phyloP scores from a whole-genome alignment of 768 basidiomycete species.

The Suillus decipiens region DNA sequence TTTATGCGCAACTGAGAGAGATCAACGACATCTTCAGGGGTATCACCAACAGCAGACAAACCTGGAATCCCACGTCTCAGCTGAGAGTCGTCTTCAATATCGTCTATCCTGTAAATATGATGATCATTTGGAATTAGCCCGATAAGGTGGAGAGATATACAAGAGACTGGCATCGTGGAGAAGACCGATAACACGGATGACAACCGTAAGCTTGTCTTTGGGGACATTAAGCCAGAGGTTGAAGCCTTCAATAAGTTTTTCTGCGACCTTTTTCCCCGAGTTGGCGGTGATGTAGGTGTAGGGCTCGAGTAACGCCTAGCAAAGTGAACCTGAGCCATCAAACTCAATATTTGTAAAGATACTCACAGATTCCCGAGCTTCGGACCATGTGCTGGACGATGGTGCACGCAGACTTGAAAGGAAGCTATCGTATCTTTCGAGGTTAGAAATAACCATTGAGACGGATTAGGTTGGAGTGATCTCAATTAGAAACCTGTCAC shows the following conservation, averaged over 20 bases:
- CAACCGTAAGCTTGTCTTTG: constrained; percentile 60
- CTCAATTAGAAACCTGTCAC: not conserved
- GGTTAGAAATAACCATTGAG: not conserved
- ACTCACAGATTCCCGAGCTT: constrained; percentile 14
- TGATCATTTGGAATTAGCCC: not conserved
- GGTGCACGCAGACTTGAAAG: constrained; percentile 32
- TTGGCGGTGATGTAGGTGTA: constrained; percentile 79
- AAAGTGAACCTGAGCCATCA: not conserved
- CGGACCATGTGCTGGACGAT: constrained; percentile 23
- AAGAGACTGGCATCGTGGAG: constrained; percentile 87
- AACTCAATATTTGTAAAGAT: not conserved
- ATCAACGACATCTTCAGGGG: not conserved
- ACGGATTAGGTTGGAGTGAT: not conserved
- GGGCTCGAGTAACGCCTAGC: constrained; percentile 69
- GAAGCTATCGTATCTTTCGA: constrained; percentile 39
- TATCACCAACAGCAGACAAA: constrained; percentile 22
- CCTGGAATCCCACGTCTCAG: constrained; percentile 81
- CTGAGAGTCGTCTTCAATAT: constrained; percentile 88
- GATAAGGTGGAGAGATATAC: constrained; percentile 42
- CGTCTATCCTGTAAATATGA: constrained; percentile 64
- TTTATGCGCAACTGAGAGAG: constrained; percentile 81
- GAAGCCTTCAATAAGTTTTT: constrained; percentile 84
- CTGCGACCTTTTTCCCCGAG: constrained; percentile 88
- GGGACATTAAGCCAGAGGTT: constrained; percentile 87
- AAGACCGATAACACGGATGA: constrained; percentile 82